Percentiles rank a stretch among this genome's conserved stretches.
phyloP scores from a whole-genome alignment of 495 filamentous ascomycete genomes.

The Podospora pseudopauciseta region DNA sequence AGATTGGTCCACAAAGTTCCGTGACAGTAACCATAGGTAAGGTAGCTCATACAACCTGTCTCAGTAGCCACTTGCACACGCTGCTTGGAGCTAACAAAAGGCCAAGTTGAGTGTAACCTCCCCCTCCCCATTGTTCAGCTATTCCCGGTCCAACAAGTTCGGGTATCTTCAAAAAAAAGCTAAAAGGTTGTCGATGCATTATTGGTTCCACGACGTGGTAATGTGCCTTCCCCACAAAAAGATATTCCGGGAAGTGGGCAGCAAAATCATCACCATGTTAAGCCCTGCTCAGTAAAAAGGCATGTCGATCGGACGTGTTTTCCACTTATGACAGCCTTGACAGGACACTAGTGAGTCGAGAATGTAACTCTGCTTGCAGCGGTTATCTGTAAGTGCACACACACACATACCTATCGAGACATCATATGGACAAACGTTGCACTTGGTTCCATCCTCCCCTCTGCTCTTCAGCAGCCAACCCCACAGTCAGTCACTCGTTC shows the following conservation, averaged over 20 bases:
- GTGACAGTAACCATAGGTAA: background rate
- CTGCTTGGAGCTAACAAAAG: background rate
- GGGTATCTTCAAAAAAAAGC: too few species aligned
- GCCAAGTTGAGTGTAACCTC: background rate
- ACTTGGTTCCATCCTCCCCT: background rate
- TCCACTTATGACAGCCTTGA: constrained; percentile 6
- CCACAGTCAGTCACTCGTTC: background rate
- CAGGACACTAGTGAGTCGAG: background rate
- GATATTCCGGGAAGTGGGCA: background rate
- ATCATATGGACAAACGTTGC: background rate
- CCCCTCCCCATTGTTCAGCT: background rate
- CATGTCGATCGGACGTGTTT: constrained; percentile 12
- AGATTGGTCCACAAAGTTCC: background rate
- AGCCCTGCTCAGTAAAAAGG: background rate
- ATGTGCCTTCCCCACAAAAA: background rate
- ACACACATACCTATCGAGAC: background rate
- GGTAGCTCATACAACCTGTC: background rate
- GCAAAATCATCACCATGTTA: background rate
- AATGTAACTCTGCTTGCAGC: background rate
- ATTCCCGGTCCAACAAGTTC: too few species aligned
- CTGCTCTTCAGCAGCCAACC: background rate
- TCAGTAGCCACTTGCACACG: background rate
- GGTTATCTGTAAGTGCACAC: background rate
- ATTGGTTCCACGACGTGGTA: background rate
- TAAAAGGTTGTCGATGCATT: background rate